phyloP scores from a whole-genome alignment of 2,329 filamentous ascomycete genomes.

The Nemania bipapillata region DNA sequence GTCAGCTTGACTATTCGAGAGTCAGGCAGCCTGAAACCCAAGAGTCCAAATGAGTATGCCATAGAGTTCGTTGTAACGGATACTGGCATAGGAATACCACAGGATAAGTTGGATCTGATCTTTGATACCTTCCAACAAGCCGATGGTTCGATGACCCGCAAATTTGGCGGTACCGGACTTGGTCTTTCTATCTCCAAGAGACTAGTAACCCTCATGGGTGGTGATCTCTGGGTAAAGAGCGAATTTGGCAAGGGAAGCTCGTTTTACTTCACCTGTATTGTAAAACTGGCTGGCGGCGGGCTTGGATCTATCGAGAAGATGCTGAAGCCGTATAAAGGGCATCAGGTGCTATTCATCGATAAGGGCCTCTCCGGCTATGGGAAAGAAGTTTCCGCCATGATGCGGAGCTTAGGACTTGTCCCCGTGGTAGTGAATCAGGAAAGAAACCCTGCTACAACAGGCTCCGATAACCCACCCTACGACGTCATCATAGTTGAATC shows the following conservation, averaged over 20 bases:
- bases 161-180: conserved; percentile 93
- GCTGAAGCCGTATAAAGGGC: conserved; percentile 88
- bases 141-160: conserved; percentile 93
- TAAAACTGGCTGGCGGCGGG: conserved; percentile 84
- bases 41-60: conserved; percentile 80
- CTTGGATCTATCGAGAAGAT: conserved; percentile 81
- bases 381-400: conserved; percentile 79
- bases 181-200: conserved; percentile 95
- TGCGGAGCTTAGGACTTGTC: conserved; percentile 79
- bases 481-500: conserved; percentile 97
- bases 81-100: conserved; percentile 94
- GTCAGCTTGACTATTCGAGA: conserved; percentile 91
- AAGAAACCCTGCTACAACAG: conserved; percentile 69
- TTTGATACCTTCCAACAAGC: conserved; percentile 99
- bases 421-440: conserved; percentile 86
- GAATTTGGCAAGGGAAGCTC: conserved; percentile 89
- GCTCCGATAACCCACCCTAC: conserved; percentile 74
- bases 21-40: conserved; percentile 70
- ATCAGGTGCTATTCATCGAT: conserved; percentile 94
- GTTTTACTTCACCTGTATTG: conserved; percentile 96
- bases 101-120: conserved; percentile 94
- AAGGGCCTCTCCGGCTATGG: conserved; percentile 84
- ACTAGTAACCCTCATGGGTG: conserved; percentile 94
- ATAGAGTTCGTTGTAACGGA: conserved; percentile 97
- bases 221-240: conserved; percentile 95